phyloP scores from a whole-genome alignment of 208 protist species.

The Trypanosoma mega region DNA sequence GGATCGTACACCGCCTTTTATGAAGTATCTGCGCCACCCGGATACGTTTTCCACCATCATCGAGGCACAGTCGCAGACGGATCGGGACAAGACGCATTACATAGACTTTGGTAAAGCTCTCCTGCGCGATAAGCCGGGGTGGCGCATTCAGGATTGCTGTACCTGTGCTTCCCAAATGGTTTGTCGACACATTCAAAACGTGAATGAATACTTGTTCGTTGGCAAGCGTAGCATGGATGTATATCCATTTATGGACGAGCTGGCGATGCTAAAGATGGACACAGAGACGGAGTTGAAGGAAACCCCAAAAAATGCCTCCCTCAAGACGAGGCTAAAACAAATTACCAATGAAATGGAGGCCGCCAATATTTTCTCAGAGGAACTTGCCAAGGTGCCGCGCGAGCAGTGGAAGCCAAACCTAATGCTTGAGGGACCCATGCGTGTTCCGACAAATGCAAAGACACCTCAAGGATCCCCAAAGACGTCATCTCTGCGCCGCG shows the following conservation, averaged over 20 bases:
- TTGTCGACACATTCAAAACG: slow-evolving; percentile 87
- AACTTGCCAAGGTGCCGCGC: slow-evolving; percentile 56
- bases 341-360: slow-evolving; percentile 54
- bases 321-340: slow-evolving; percentile 30
- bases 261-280: slow-evolving; percentile 60
- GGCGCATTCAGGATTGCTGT: slow-evolving; percentile 73
- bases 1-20: slow-evolving; percentile 72
- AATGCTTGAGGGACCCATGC: slow-evolving; percentile 55
- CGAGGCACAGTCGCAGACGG: slow-evolving; percentile 68
- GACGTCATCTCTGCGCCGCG: too few species aligned
- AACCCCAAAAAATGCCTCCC: slow-evolving; percentile 30
- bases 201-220: slow-evolving; percentile 85
- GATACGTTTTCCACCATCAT: slow-evolving; percentile 72
- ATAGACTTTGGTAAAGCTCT: slow-evolving; percentile 75
- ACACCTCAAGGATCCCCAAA: too few species aligned
- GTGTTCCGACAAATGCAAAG: too few species aligned
- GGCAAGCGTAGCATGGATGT: slow-evolving; percentile 69
- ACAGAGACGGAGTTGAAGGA: slow-evolving; percentile 39
- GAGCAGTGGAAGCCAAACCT: slow-evolving; percentile 67
- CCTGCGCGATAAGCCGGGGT: slow-evolving; percentile 39
- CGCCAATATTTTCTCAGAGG: slow-evolving; percentile 66
- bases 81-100: slow-evolving; percentile 48
- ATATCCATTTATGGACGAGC: slow-evolving; percentile 69
- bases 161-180: slow-evolving; percentile 65
- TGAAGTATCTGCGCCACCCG: slow-evolving; percentile 74